Base-by-base conservation (phyloP, 495 filamentous ascomycete genomes). In the Penicillium flavigenum region DNA sequence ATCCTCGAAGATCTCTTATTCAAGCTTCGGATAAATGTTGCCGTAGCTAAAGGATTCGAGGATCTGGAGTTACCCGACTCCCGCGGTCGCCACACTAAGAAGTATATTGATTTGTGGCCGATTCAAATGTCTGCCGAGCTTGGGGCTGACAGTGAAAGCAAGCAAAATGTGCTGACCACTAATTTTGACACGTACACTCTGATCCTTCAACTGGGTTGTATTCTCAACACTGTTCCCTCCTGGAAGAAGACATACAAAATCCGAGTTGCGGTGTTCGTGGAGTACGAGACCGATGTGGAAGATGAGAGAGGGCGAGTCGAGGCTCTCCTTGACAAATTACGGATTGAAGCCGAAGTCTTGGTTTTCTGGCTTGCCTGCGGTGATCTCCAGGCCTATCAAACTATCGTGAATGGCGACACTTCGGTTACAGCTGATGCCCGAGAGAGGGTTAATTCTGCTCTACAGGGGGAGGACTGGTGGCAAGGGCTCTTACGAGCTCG, bases 101-200 rank as follows among this genome's bases (percentile, higher is more conserved):
- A 86, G 62, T 93, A 85, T 59, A 92, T 96, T 51, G 91, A 96
- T 61, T 75, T 96, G 10, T 96, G 90, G 90, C 90, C 90, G 0
- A 92, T 95, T 57, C 90, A 86, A 65, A 86, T 83, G 83, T 90
- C 89, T 11, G 90, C 91, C 31, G 89, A 91, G 57, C 82, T 94
- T 44, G 79, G 85, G 11, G 85, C 83, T 12, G 83, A 86, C 59
- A 78, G 62, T 3, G 80, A 81, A 60, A 72, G 73, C 50, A 83
- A 82, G 55, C 78, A 80, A 47, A 92, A 86, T 63, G 81, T 93
- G 17, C 66, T 90, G 45, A 96, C 91, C 3, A 94, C 91, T 1
- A 96, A 96, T 61, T 96, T 96, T 69, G 91, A 96, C 64, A 96
- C 90, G 9, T 95, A 95, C 67, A 95, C 90, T 1, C 73, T 95